Conservation (phyloP, 2,329 filamentous ascomycete genomes). For the Stromatinia cepivora region DNA sequence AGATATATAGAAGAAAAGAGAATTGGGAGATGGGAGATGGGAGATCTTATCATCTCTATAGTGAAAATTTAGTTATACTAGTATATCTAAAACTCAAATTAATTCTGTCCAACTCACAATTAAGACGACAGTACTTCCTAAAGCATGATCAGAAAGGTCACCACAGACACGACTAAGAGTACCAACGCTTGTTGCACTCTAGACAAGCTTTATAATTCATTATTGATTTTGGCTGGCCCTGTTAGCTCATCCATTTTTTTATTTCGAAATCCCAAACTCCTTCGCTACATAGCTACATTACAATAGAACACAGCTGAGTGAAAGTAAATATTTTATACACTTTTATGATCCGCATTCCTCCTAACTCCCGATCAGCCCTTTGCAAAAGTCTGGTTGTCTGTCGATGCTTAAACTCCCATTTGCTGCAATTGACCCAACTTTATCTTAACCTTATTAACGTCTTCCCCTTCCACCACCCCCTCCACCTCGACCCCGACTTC, state of each 20-base stretch:
- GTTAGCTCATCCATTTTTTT: not conserved
- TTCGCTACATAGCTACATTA: conserved; percentile 10
- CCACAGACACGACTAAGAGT: not conserved
- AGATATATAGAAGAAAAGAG: too few relatives aligned
- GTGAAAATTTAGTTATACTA: too few relatives aligned
- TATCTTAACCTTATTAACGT: not conserved
- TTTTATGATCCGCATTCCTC: not conserved
- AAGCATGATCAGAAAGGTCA: not conserved
- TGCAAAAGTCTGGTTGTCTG: not conserved
- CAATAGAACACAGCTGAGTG: not conserved
- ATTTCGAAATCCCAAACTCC: conserved; percentile 8
- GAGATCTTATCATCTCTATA: too few relatives aligned
- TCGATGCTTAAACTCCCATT: not conserved
- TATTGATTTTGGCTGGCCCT: not conserved
- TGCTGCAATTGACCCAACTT: not conserved
- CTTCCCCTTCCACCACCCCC: conserved; percentile 26
- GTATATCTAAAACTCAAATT: too few relatives aligned
- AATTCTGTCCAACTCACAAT: too few relatives aligned
- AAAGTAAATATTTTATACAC: conserved; percentile 2
- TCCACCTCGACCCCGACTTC: conserved; percentile 38
- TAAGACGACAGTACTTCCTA: not conserved
- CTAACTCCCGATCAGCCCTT: not conserved
- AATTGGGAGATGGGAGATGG: too few relatives aligned
- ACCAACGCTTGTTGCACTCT: not conserved
- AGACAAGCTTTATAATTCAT: not conserved